Evolutionary conservation across 179 eudicot species (phyloP).

Genomic region (Patellifolia procumbens): DNA sequence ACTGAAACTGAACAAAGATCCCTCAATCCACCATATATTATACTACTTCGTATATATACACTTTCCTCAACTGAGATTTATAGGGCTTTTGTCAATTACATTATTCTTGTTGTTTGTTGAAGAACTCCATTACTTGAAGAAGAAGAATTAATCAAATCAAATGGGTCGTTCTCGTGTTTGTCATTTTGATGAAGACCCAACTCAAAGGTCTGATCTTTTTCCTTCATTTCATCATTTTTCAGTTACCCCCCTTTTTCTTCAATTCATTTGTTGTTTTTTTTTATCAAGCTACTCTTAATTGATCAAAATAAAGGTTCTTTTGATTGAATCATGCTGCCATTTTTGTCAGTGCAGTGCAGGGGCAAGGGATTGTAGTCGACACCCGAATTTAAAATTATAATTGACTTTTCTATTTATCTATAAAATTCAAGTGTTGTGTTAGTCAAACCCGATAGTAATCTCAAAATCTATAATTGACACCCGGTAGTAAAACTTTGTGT

Average conservation of each 20-base stretch:
- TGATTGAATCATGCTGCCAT: conserved; percentile 1
- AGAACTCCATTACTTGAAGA: neutral
- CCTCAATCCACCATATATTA: neutral
- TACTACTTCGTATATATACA: too few species aligned
- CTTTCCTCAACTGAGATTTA: neutral
- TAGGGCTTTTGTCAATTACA: conserved; percentile 8
- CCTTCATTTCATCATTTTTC: neutral
- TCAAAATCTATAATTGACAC: too few species aligned
- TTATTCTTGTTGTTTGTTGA: neutral
- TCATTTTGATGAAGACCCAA: conserved; percentile 70
- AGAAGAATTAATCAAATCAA: neutral
- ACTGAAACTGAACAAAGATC: neutral
- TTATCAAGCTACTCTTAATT: neutral
- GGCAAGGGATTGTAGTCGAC: too few species aligned
- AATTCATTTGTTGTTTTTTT: neutral
- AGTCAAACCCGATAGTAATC: too few species aligned
- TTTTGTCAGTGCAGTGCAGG: too few species aligned
- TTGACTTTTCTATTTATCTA: too few species aligned
- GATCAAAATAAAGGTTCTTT: neutral
- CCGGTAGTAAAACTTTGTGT: too few species aligned
- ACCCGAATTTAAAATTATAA: too few species aligned
- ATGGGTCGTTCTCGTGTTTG: conserved; percentile 83
- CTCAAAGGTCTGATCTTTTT: conserved; percentile 56
- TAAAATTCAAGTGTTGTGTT: too few species aligned
- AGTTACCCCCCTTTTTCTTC: neutral